Conservation (phyloP, 768 basidiomycete species). For the Tephrocybe sp. region DNA sequence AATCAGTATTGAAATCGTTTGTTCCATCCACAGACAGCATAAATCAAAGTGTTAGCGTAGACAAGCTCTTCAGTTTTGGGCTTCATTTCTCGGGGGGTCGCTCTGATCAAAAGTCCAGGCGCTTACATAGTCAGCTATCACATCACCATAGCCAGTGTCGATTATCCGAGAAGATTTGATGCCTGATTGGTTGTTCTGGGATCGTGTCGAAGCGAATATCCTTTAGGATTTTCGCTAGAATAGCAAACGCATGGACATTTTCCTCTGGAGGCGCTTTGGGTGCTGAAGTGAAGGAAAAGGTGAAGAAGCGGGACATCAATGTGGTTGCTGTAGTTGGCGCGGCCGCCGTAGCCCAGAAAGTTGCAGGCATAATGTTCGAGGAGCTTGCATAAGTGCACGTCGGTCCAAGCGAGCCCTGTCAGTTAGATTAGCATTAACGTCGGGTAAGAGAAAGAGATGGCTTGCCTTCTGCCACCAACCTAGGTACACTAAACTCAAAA, state of each 20-base stretch:
- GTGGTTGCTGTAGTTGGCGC: not conserved
- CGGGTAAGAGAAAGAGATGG: slow-evolving; percentile 7
- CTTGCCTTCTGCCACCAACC: slow-evolving; percentile 62
- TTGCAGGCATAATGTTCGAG: slow-evolving; percentile 29
- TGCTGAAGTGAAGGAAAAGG: slow-evolving; percentile 10
- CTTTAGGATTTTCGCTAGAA: slow-evolving; percentile 53
- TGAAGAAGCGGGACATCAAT: slow-evolving; percentile 5
- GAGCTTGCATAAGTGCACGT: slow-evolving; percentile 43
- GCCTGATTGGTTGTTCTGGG: slow-evolving; percentile 9
- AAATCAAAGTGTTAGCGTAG: slow-evolving; percentile 57
- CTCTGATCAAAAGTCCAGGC: slow-evolving; percentile 42
- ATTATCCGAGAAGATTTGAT: slow-evolving; percentile 33
- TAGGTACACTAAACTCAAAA: slow-evolving; percentile 58
- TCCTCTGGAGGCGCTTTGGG: too few species aligned
- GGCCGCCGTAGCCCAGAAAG: slow-evolving; percentile 18
- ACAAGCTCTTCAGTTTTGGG: slow-evolving; percentile 62
- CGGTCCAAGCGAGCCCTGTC: slow-evolving; percentile 56
- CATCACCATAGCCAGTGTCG: slow-evolving; percentile 35
- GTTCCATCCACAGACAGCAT: slow-evolving; percentile 54
- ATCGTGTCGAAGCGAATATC: slow-evolving; percentile 38
- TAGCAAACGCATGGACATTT: slow-evolving; percentile 51
- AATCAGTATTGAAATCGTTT: slow-evolving; percentile 53
- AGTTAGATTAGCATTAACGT: not conserved
- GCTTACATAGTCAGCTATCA: slow-evolving; percentile 39
- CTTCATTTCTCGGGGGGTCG: slow-evolving; percentile 37